Conservation (phyloP, 345 rosid species). For the Bruguiera sexangula region DNA sequence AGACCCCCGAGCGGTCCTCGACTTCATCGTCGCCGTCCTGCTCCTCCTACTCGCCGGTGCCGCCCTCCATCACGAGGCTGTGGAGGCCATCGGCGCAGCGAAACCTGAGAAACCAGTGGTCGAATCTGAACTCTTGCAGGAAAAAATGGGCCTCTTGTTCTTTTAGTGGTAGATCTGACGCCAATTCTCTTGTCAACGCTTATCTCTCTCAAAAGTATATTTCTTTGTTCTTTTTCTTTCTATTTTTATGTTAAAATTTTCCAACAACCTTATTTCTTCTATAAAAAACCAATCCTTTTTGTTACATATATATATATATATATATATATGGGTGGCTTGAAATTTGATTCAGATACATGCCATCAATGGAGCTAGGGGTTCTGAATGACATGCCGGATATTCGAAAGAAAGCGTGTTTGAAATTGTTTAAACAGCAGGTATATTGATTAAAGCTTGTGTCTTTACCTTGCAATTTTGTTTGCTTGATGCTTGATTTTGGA, state of each 20-base stretch:
- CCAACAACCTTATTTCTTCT: no score
- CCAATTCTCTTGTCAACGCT: conserved; percentile 78
- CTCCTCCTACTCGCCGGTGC: conserved; percentile 21
- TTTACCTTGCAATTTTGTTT: no score
- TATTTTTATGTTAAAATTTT: background rate
- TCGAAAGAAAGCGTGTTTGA: conserved; percentile 61
- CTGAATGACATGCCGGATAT: conserved; percentile 63
- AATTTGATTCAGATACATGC: conserved; percentile 50
- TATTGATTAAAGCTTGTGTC: background rate
- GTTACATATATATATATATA: background rate
- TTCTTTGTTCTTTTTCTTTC: background rate
- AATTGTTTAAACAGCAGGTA: conserved; percentile 71
- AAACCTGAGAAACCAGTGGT: conserved; percentile 89
- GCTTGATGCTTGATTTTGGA: background rate
- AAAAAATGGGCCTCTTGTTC: conserved; percentile 60
- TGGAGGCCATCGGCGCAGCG: conserved; percentile 94
- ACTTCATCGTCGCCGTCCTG: background rate
- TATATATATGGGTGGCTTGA: no score
- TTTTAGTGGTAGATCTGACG: conserved; percentile 60
- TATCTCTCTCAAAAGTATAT: conserved; percentile 57
- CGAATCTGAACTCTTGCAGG: conserved; percentile 51
- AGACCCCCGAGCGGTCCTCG: background rate
- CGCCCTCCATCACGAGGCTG: conserved; percentile 49
- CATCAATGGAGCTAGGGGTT: conserved; percentile 75
- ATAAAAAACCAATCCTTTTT: background rate